A percentile compares a stretch with the other conserved stretches of the same genome.
phyloP scores from a whole-genome alignment of 2,329 filamentous ascomycete genomes.

The Talaromyces sp. region DNA sequence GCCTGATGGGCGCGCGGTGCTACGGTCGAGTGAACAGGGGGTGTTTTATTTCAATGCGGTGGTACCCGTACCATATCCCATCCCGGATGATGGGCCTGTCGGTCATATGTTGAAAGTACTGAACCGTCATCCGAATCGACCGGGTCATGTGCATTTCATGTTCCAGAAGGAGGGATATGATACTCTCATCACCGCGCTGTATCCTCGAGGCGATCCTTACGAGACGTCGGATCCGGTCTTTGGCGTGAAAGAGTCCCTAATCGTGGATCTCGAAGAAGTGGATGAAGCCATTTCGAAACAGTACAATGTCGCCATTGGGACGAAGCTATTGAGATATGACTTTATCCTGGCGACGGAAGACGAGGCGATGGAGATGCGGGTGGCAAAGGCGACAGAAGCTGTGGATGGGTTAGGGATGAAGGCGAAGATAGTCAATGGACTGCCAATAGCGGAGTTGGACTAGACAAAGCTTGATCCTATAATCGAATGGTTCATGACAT shows the following conservation, averaged over 20 bases:
- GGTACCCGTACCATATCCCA: conserved; percentile 78
- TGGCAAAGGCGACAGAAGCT: conserved; percentile 63
- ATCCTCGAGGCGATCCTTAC: conserved; percentile 72
- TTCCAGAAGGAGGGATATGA: conserved; percentile 76
- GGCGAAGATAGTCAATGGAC: conserved; percentile 70
- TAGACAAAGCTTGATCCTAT: conserved; percentile 24
- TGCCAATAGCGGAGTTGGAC: conserved; percentile 69
- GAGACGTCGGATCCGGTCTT: conserved; percentile 82
- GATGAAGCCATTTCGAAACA: conserved; percentile 53
- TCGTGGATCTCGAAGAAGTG: conserved; percentile 58
- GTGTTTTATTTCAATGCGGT: conserved; percentile 82
- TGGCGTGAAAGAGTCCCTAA: conserved; percentile 76
- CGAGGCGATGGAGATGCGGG: conserved; percentile 63
- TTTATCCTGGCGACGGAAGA: conserved; percentile 72
- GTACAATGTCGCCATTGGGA: conserved; percentile 62
- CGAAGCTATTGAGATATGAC: conserved; percentile 63
- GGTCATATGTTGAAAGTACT: conserved; percentile 64
- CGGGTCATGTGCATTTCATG: conserved; percentile 77
- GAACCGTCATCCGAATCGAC: conserved; percentile 69
- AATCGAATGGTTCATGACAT: neutral
- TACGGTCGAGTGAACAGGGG: conserved; percentile 66
- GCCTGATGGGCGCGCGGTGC: conserved; percentile 69
- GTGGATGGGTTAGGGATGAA: conserved; percentile 62
- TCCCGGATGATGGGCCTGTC: conserved; percentile 79
- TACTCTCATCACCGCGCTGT: conserved; percentile 75